Evolutionary conservation across 345 rosid species (phyloP).

Genomic region (Syzygium grande): DNA sequence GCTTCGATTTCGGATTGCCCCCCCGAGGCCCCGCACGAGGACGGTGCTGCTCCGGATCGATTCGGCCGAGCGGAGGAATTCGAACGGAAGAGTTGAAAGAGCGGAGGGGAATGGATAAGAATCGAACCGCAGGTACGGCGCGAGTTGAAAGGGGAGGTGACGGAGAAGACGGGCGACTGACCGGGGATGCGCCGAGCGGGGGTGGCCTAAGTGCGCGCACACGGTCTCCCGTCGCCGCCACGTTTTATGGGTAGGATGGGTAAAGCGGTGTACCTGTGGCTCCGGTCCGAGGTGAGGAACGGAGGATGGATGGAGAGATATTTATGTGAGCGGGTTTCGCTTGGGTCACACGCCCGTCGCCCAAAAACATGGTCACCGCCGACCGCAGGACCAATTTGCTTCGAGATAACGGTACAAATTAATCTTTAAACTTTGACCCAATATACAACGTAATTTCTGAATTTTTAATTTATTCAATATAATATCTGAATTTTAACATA

Average conservation of each 20-base stretch:
- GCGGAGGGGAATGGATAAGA: not conserved
- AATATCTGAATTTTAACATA: too few relatives aligned
- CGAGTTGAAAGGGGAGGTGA: not conserved
- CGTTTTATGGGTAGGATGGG: not conserved
- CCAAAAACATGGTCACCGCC: not conserved
- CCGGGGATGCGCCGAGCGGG: not conserved
- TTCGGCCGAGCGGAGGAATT: not conserved
- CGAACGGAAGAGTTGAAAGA: not conserved
- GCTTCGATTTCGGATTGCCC: not conserved
- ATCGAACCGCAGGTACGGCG: not conserved
- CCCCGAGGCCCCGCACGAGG: not conserved
- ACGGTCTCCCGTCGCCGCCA: not conserved
- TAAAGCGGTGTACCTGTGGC: not conserved
- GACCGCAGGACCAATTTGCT: not conserved
- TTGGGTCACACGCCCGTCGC: not conserved
- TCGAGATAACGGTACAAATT: not conserved
- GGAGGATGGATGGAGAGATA: not conserved
- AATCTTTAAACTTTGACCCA: too few relatives aligned
- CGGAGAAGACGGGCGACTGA: not conserved
- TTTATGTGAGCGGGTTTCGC: not conserved
- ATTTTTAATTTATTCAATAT: too few relatives aligned
- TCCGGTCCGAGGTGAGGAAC: not conserved
- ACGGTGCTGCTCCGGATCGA: not conserved
- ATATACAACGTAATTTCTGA: too few relatives aligned
- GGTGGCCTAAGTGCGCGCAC: constrained; percentile 4